A percentile compares a stretch with the other conserved stretches of the same genome.
phyloP scores from a whole-genome alignment of 495 filamentous ascomycete species.

The Neurospora tetrasperma region DNA sequence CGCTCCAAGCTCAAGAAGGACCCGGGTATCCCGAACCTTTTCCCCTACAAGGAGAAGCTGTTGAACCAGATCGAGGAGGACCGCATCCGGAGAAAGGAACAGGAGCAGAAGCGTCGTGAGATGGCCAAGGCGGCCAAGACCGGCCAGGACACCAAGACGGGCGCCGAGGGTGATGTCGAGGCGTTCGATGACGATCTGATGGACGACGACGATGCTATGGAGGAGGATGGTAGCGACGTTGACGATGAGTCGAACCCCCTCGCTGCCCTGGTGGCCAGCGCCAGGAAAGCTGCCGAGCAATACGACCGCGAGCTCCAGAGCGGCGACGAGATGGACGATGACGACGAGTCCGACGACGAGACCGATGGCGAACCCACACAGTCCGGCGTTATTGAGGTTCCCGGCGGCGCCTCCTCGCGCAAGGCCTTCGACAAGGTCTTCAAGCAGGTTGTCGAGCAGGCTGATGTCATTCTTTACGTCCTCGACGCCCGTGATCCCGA shows the following conservation, averaged over 20 bases:
- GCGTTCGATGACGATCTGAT: slow-evolving; percentile 27
- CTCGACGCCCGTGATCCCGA: slow-evolving; percentile 90
- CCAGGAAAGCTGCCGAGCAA: slow-evolving; percentile 70
- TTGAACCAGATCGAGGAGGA: slow-evolving; percentile 89
- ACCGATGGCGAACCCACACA: slow-evolving; percentile 40
- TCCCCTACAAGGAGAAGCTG: slow-evolving; percentile 94
- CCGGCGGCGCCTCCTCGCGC: slow-evolving; percentile 56
- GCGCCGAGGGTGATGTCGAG: slow-evolving; percentile 34
- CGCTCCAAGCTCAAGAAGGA: slow-evolving; percentile 89
- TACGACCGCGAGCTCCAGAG: slow-evolving; percentile 57
- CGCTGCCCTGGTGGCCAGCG: slow-evolving; percentile 87
- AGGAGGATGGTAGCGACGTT: slow-evolving; percentile 41
- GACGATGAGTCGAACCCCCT: slow-evolving; percentile 64
- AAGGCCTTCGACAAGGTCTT: slow-evolving; percentile 91
- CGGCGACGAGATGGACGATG: slow-evolving; percentile 49
- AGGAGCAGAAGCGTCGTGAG: slow-evolving; percentile 57
- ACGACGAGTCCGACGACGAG: slow-evolving; percentile 49
- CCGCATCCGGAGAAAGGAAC: slow-evolving; percentile 68
- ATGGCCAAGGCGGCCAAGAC: slow-evolving; percentile 55
- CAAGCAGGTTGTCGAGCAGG: slow-evolving; percentile 81
- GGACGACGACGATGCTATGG: slow-evolving; percentile 26
- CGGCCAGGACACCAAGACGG: slow-evolving; percentile 26
- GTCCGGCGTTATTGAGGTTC: slow-evolving; percentile 23
- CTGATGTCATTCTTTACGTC: slow-evolving; percentile 90
- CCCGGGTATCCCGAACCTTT: slow-evolving; percentile 92